These are phyloP conservation scores for Smallanthus sonchifolius DNA, from an alignment of 129 eudicot species.

Conservation along the genomic window DNA sequence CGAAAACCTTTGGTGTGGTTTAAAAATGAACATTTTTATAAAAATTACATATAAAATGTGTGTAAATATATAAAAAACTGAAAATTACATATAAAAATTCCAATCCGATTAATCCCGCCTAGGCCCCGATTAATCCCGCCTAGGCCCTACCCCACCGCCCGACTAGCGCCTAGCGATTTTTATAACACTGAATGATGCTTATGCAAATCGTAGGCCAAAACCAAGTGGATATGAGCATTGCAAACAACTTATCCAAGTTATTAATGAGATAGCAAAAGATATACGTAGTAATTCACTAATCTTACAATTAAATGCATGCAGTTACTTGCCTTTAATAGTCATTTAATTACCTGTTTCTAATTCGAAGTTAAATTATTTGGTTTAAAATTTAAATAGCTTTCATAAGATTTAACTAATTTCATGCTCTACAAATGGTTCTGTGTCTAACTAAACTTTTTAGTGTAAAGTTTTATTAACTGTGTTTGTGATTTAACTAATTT, in stretches of 20 bases:
- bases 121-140: no score
- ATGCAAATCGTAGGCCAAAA: conserved; percentile 53
- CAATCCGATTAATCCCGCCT: no score
- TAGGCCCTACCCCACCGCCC: no score
- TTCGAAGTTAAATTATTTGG: neutral
- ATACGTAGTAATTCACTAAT: conserved; percentile 50
- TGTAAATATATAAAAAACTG: no score
- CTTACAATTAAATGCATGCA: neutral
- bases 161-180: no score
- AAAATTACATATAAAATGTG: no score
- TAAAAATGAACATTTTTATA: no score
- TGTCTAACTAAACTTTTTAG: neutral
- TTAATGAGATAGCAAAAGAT: conserved; percentile 82
- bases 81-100: no score
- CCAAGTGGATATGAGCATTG: conserved; percentile 65
- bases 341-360: neutral
- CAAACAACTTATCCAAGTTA: conserved; percentile 55
- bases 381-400: neutral
- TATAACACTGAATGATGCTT: conserved; percentile 61
- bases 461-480: no score
- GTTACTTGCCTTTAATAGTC: neutral
- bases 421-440: neutral
- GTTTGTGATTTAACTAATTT: no score
- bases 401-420: neutral
- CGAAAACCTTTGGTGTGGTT: no score